phyloP scores from a whole-genome alignment of 2,329 filamentous ascomycete species.

The Fusarium pseudoanthophilum region DNA sequence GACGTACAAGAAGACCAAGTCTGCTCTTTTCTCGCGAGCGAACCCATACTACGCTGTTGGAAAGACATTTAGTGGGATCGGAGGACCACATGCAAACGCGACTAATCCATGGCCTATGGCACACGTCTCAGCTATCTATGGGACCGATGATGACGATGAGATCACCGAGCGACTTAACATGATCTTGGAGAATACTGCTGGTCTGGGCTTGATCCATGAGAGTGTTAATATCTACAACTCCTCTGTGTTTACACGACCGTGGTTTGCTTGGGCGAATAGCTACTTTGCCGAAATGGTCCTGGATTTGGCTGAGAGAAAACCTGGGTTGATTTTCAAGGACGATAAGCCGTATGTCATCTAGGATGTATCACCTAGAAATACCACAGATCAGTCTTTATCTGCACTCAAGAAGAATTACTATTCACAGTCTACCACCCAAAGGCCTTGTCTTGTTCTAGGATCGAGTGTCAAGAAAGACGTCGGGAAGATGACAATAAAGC shows the following conservation, averaged over 20 bases:
- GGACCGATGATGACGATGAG: constrained; percentile 3
- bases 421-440: too few species aligned
- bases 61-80: constrained; percentile 10
- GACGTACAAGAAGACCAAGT: constrained; percentile 17
- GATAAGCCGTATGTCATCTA: neutral
- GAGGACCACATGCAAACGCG: constrained; percentile 16
- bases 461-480: too few species aligned
- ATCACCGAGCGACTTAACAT: neutral
- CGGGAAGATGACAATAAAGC: too few species aligned
- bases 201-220: constrained; percentile 10
- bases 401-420: too few species aligned
- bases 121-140: constrained; percentile 16
- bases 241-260: constrained; percentile 6
- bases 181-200: constrained; percentile 21
- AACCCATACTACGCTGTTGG: constrained; percentile 21
- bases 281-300: constrained; percentile 26
- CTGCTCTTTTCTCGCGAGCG: constrained; percentile 1
- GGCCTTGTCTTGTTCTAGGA: too few species aligned
- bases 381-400: too few species aligned
- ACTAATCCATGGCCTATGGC: constrained; percentile 26
- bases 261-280: constrained; percentile 29
- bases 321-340: constrained; percentile 7
- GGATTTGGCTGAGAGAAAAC: constrained; percentile 13
- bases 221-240: constrained; percentile 22
- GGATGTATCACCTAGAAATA: too few species aligned